phyloP scores from a whole-genome alignment of 768 basidiomycete species.

The Epithele typhae region DNA sequence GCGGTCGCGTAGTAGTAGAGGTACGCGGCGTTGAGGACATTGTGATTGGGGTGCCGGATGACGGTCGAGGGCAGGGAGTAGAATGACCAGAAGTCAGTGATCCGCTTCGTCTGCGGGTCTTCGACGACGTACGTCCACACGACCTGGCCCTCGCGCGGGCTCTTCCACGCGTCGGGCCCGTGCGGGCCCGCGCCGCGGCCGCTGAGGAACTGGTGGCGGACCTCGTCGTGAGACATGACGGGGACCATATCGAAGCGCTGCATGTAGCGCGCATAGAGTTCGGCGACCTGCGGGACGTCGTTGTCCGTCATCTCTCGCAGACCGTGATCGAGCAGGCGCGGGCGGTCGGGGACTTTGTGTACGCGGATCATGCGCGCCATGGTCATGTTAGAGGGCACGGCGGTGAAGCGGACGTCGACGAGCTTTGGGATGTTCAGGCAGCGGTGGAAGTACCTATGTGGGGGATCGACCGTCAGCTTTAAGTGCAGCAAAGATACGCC shows the following conservation, averaged over 20 bases:
- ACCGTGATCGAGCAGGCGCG: slow-evolving; percentile 45
- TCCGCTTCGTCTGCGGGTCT: slow-evolving; percentile 76
- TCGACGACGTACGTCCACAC: slow-evolving; percentile 97
- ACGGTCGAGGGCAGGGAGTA: slow-evolving; percentile 95
- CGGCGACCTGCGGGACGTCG: slow-evolving; percentile 68
- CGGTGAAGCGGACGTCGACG: slow-evolving; percentile 85
- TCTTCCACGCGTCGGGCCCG: slow-evolving; percentile 41
- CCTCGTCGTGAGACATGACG: slow-evolving; percentile 69
- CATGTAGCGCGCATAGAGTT: slow-evolving; percentile 76
- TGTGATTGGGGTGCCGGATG: slow-evolving; percentile 69
- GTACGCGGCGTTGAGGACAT: slow-evolving; percentile 86
- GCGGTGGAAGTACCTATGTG: slow-evolving; percentile 81
- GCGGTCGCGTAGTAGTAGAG: slow-evolving; percentile 93
- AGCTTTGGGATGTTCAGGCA: slow-evolving; percentile 89
- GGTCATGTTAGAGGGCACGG: slow-evolving; percentile 81
- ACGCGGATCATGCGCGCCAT: slow-evolving; percentile 84
- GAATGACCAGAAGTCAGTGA: slow-evolving; percentile 97
- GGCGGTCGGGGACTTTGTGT: slow-evolving; percentile 58
- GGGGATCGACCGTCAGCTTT: neutral
- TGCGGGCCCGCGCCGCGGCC: slow-evolving; percentile 61
- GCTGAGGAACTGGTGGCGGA: slow-evolving; percentile 83
- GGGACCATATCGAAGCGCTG: slow-evolving; percentile 81
- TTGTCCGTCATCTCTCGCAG: slow-evolving; percentile 84
- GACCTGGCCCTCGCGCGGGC: slow-evolving; percentile 69
- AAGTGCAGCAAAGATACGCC: neutral